Evolutionary conservation across 2,329 filamentous ascomycete genomes (phyloP).

Genomic region (Pestalotiopsis sp.): DNA sequence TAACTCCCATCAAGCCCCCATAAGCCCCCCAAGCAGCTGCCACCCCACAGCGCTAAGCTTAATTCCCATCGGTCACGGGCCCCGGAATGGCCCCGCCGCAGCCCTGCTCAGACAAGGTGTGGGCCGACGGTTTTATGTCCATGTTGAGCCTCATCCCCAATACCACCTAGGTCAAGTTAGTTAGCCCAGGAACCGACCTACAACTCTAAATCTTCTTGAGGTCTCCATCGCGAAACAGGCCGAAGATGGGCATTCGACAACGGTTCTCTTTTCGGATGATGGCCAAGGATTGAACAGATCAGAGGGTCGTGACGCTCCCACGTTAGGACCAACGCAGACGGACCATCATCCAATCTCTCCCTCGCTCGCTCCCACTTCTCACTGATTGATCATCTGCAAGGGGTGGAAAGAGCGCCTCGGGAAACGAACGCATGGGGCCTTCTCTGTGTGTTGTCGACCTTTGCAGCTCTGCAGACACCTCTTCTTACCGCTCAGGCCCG

Average conservation of each 20-base stretch:
- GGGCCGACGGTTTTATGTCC: conserved; percentile 1
- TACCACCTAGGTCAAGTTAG: not conserved
- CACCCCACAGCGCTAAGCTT: conserved; percentile 4
- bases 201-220: not conserved
- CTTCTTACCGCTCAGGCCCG: no score
- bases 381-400: not conserved
- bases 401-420: not conserved
- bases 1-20: no score
- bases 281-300: not conserved
- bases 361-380: not conserved
- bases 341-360: not conserved
- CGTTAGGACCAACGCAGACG: not conserved
- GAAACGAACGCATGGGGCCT: not conserved
- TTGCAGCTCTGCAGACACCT: no score
- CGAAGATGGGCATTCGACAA: not conserved
- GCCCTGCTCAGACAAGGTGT: not conserved
- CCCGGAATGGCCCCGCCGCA: not conserved
- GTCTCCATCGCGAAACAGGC: not conserved
- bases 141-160: conserved; percentile 3
- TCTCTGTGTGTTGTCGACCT: not conserved
- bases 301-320: not conserved
- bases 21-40: not conserved
- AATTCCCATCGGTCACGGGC: not conserved
- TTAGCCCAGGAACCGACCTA: not conserved
- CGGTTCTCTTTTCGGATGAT: not conserved